Base-by-base conservation (phyloP, 257 asterid genomes). In the Petrea volubilis region DNA sequence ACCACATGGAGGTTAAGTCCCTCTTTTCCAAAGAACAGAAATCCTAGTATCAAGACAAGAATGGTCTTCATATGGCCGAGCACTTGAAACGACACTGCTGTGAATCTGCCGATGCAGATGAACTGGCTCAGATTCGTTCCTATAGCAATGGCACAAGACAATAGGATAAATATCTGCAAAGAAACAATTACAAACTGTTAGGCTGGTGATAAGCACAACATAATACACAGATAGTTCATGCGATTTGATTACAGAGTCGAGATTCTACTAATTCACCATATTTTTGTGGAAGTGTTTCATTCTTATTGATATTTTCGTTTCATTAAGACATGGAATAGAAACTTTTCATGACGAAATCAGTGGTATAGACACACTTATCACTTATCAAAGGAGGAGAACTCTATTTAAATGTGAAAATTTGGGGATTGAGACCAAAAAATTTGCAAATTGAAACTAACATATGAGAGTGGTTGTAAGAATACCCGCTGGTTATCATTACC, bases 11-110 rank as follows among this genome's bases (percentile, higher is more conserved):
- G 68, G 75, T 84, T 87, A 28, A 87, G 74, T 9, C 95, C 95
- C 78, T 87, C 96, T 77, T 84, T 85, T 14, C 93, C 96, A 14
- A 89, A 89, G 79, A 89, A 84, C n/a, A 85, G 47, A 75, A 89
- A 91, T 17, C 97, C 96, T 70, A 91, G 61, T n/a, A 74, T 77
- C 76, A 89, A 72, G 64, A 89, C 92, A 24, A 91, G 86, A 53
- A 89, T 82, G 36, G 96, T 87, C 86, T 91, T 89, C 93, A 89
- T 87, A 67, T 91, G 96, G 49, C 96, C 97, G 25, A 91, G 81
- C 49, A 91, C 97, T 81, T 89, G 96, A 65, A 88, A 91, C 11
- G 96, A 62, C 43, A 91, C 97, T 6, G 97, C 95, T n/a, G 97
- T 78, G 80, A 91, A 91, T 89, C 96, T 77, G 40, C 95, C 95